These are phyloP conservation scores for Ormosia semicastrata DNA, from an alignment of 306 rosid genomes.

Conservation along the genomic window DNA sequence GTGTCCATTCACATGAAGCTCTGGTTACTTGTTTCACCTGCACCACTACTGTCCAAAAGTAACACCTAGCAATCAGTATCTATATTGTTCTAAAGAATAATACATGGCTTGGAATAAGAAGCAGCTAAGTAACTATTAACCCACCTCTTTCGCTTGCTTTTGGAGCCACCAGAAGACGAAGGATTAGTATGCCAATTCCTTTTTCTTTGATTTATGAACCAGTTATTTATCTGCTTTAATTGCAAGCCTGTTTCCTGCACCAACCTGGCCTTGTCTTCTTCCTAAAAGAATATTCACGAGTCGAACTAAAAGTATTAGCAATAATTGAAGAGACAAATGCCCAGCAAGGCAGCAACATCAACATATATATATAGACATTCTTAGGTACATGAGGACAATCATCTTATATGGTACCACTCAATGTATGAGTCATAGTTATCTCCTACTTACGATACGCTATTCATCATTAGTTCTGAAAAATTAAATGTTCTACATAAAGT, in stretches of 20 bases:
- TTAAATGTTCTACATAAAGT: neutral
- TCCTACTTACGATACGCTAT: neutral
- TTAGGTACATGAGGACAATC: neutral
- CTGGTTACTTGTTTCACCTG: slow-evolving; percentile 63
- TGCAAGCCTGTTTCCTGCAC: slow-evolving; percentile 96
- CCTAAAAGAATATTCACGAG: slow-evolving; percentile 44
- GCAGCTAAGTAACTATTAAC: neutral
- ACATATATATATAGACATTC: neutral
- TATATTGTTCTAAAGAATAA: neutral
- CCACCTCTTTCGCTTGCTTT: slow-evolving; percentile 91
- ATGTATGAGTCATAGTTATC: neutral
- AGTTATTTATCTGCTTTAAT: slow-evolving; percentile 58
- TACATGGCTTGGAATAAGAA: neutral
- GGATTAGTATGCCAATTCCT: slow-evolving; percentile 90
- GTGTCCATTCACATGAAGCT: slow-evolving; percentile 43
- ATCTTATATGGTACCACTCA: neutral
- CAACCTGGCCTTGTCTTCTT: slow-evolving; percentile 89
- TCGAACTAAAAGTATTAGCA: neutral
- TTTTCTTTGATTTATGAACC: slow-evolving; percentile 61
- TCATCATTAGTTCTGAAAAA: neutral
- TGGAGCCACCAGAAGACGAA: slow-evolving; percentile 55
- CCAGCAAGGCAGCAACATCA: neutral
- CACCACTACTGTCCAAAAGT: slow-evolving; percentile 39
- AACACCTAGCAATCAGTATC: slow-evolving; percentile 17
- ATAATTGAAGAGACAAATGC: slow-evolving; percentile 6